Conservation (phyloP, 2,329 filamentous ascomycete species). For the Aspergillus phoenicis region DNA sequence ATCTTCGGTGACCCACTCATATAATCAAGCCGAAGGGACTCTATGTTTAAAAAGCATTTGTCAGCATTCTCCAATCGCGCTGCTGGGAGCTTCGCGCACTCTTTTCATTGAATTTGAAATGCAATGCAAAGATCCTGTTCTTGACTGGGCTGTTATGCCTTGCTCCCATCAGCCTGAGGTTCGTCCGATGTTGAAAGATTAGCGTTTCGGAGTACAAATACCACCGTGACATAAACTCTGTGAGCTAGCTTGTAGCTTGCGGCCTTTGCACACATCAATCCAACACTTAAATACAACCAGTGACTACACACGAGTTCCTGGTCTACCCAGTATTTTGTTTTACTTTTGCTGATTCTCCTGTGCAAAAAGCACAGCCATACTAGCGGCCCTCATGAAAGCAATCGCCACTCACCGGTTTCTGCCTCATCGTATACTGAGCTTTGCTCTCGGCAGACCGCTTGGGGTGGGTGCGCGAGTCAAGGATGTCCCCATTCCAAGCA, state of each 20-base stretch:
- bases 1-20: no score
- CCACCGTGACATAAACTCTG: no score
- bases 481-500: not conserved
- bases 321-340: not conserved
- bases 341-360: not conserved
- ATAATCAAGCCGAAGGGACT: no score
- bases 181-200: no score
- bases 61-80: no score
- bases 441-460: not conserved
- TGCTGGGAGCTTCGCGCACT: no score
- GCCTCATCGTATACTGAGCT: not conserved
- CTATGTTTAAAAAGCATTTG: no score
- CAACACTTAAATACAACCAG: not conserved
- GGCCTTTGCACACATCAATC: not conserved
- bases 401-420: slow-evolving; percentile 1
- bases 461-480: slow-evolving; percentile 5
- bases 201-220: no score
- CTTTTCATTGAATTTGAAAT: no score
- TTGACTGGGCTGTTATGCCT: no score
- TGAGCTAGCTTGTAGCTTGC: not conserved
- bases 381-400: not conserved
- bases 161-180: no score
- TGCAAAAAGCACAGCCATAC: not conserved
- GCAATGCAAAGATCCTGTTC: no score
- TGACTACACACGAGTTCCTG: not conserved